These are phyloP conservation scores for Aspergillus pseudonomiae DNA, from an alignment of 2,329 filamentous ascomycete species.

Conservation along the genomic window DNA sequence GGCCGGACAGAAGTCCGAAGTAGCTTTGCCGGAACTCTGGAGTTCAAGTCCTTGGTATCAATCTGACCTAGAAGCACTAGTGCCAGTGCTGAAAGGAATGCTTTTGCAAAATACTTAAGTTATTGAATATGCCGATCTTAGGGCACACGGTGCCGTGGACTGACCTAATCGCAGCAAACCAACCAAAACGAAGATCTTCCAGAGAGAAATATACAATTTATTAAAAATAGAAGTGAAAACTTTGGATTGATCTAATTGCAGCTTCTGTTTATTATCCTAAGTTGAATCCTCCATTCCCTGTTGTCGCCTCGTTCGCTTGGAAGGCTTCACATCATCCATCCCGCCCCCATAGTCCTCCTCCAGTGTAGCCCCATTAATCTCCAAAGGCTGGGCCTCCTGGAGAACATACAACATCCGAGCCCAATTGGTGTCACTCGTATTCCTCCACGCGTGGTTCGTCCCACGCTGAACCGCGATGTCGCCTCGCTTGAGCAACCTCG, in stretches of 20 bases:
- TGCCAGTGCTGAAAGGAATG: too few relatives aligned
- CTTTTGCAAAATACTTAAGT: too few relatives aligned
- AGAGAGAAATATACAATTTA: not conserved
- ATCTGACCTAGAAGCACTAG: not conserved
- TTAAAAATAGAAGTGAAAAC: not conserved
- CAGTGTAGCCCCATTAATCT: not conserved
- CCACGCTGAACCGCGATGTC: constrained; percentile 14
- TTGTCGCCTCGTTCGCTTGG: not conserved
- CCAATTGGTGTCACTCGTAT: not conserved
- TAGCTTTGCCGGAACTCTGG: not conserved
- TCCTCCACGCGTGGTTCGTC: constrained; percentile 15
- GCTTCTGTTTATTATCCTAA: not conserved
- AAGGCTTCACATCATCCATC: not conserved
- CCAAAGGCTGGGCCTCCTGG: not conserved
- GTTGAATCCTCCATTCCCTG: not conserved
- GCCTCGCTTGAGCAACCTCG: constrained; percentile 7
- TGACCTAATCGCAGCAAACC: not conserved
- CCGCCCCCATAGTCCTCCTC: not conserved
- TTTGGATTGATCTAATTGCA: not conserved
- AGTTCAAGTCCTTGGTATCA: too few relatives aligned
- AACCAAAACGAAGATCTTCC: not conserved
- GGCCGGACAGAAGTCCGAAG: not conserved
- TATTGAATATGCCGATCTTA: too few relatives aligned
- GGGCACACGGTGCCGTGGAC: not conserved
- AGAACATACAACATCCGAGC: not conserved